Conservation (phyloP, 75 land plant genomes). For the Selaginella moellendorffii region DNA sequence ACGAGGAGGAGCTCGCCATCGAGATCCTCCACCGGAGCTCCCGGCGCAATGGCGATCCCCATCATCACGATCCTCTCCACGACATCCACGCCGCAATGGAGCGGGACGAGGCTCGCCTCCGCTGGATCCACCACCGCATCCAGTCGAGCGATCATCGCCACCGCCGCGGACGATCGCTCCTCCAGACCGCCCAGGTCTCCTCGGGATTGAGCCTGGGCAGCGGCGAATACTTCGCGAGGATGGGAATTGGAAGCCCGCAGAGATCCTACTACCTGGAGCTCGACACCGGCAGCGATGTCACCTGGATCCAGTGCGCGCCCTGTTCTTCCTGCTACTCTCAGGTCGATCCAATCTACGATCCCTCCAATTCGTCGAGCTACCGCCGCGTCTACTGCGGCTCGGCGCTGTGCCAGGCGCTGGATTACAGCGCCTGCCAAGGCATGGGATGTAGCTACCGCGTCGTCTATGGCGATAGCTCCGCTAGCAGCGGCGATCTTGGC, state of each 20-base stretch:
- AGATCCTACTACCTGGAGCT: slow-evolving; percentile 24
- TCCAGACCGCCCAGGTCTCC: slow-evolving; percentile 20
- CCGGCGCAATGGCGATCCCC: too few relatives aligned
- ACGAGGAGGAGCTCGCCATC: too few relatives aligned
- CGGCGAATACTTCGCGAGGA: slow-evolving; percentile 51
- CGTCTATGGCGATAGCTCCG: not conserved
- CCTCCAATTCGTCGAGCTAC: slow-evolving; percentile 31
- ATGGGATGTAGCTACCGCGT: not conserved
- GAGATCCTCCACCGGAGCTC: too few relatives aligned
- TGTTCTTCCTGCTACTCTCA: slow-evolving; percentile 48
- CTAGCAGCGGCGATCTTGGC: not conserved
- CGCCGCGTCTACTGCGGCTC: slow-evolving; percentile 19
- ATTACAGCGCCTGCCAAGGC: not conserved
- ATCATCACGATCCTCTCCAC: too few relatives aligned
- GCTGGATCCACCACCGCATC: not conserved
- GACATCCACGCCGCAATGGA: too few relatives aligned
- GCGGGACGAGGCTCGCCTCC: not conserved
- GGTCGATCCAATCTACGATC: slow-evolving; percentile 41
- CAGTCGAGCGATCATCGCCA: too few relatives aligned
- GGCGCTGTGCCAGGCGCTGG: not conserved
- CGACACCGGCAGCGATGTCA: slow-evolving; percentile 59
- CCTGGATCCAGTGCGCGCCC: slow-evolving; percentile 61
- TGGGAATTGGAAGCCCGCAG: slow-evolving; percentile 40
- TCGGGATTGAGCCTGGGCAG: slow-evolving; percentile 66
- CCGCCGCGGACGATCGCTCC: not conserved